Base-by-base conservation (phyloP, 1,139 yeast species). In the Wickerhamiella pararugosa region DNA sequence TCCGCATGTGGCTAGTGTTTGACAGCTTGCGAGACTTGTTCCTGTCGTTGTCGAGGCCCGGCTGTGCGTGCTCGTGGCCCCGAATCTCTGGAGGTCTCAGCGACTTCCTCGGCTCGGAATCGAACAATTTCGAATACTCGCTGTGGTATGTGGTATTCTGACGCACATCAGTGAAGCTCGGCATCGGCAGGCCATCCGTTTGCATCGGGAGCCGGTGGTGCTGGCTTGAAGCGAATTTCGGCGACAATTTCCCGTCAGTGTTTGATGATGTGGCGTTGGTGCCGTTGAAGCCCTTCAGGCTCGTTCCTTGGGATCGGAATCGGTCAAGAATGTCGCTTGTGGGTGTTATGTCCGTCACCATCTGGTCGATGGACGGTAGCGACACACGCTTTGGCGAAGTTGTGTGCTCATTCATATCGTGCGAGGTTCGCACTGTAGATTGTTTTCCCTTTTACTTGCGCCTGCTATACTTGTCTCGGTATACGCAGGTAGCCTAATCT, bases 281-380 rank as follows among this genome's bases (percentile, higher is more conserved):
- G 28, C 27, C 10, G 4, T 26, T 32, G 7, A 4, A 7, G 33
- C 27, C 29, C 27, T 15, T 15, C 27, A 7, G 15, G 7, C 27
- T 15, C 9, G 25, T 11, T 15, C 25, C 21, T 9, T 3, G 46
- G 42, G 5, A 41, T 31, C 27, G 36, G n/a, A 38, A 28, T 28
- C 41, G 31, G 21, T 43, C 48, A 7, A 50, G 41, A 4, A 43
- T 45, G 25, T 42, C 48, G 8, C 43, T 38, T 1, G 51, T 41
- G 5, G 51, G 45, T 4, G 40, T 45, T 9, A 50, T 44, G 30
- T 50, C 52, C 6, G 47, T 40, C 15, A 50, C 50, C 29, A 50
- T 47, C 31, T 44, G 43, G 42, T 48, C 49, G 25, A 50, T 49
- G 5, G 52, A 39, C 7, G 53, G 53, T 11, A 50, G 42, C 32